A percentile compares a stretch with the other conserved stretches of the same genome.
These are phyloP conservation scores for Tylopilus cervinicoccineus DNA, from an alignment of 768 basidiomycete genomes.

Conservation along the genomic window DNA sequence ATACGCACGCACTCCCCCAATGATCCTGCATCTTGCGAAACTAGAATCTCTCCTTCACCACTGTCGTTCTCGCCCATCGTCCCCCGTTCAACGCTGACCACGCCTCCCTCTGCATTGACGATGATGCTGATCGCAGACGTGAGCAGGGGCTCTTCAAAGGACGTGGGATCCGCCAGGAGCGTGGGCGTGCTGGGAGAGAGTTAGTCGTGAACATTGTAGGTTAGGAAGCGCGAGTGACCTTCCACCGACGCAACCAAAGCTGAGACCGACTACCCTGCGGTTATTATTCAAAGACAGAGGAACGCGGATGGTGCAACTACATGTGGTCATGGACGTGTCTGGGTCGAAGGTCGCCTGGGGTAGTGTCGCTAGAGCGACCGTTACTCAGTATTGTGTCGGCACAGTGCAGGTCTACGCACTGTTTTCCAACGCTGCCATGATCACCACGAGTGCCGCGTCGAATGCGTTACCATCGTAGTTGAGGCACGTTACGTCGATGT, in stretches of 20 bases:
- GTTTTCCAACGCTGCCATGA: constrained; percentile 81
- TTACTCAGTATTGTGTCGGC: background rate
- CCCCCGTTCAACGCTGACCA: constrained; percentile 23
- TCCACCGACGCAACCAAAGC: constrained; percentile 23
- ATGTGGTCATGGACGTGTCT: constrained; percentile 59
- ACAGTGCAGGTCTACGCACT: constrained; percentile 56
- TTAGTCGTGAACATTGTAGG: background rate
- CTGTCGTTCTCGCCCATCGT: constrained; percentile 19
- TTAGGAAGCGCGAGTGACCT: constrained; percentile 7
- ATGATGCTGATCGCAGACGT: constrained; percentile 66
- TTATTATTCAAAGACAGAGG: constrained; percentile 43
- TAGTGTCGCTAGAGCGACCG: constrained; percentile 51
- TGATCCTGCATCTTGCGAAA: background rate
- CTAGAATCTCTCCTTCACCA: constrained; percentile 7
- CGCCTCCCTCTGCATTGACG: constrained; percentile 38
- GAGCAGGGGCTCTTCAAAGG: constrained; percentile 88
- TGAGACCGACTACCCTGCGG: constrained; percentile 19
- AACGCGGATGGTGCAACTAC: constrained; percentile 46
- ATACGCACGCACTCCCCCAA: constrained; percentile 17
- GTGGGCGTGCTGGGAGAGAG: constrained; percentile 32
- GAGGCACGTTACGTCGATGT: constrained; percentile 91
- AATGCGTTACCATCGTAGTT: constrained; percentile 97
- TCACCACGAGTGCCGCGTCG: constrained; percentile 84
- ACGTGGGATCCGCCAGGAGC: constrained; percentile 77
- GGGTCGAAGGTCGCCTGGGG: constrained; percentile 71